A percentile compares a stretch with the other conserved stretches of the same genome.
These are phyloP conservation scores for Smallanthus sonchifolius DNA, from an alignment of 129 eudicot genomes.

Conservation along the genomic window DNA sequence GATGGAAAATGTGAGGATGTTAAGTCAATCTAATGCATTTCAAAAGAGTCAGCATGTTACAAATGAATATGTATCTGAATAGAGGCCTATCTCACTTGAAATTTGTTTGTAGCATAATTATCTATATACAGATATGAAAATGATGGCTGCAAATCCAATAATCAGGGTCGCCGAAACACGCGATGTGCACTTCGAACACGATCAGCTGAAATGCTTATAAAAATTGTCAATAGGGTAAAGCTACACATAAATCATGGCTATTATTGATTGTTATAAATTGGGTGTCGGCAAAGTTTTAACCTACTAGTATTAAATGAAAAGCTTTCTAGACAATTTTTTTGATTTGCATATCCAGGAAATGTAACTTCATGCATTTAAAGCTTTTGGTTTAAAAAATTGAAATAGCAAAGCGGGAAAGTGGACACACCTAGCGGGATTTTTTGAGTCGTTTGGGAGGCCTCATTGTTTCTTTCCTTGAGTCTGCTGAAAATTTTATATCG, in stretches of 20 bases:
- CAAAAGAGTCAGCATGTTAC: not conserved
- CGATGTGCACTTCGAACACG: conserved; percentile 8
- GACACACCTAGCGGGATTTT: conserved; percentile 43
- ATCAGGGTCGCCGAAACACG: conserved; percentile 7
- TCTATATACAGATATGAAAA: conserved; percentile 12
- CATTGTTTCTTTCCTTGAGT: conserved; percentile 45
- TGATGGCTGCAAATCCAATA: conserved; percentile 13
- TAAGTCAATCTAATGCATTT: not conserved
- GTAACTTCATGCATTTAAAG: not conserved
- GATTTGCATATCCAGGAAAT: not conserved
- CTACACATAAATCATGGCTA: not conserved
- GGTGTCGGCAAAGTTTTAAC: not conserved
- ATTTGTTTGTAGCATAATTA: conserved; percentile 6
- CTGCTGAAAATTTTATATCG: conserved; percentile 40
- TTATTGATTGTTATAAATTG: not conserved
- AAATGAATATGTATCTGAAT: not conserved
- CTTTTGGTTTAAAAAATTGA: not conserved
- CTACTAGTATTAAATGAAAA: not conserved
- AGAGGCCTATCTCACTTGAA: conserved; percentile 10
- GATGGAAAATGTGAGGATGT: not conserved
- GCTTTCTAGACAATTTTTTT: not conserved
- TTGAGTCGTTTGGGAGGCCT: conserved; percentile 48
- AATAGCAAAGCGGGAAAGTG: not conserved
- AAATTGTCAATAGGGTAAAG: conserved; percentile 15
- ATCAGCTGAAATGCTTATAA: conserved; percentile 11